phyloP scores from a whole-genome alignment of 78 protist genomes.

The Dictyostelium firmibasis region DNA sequence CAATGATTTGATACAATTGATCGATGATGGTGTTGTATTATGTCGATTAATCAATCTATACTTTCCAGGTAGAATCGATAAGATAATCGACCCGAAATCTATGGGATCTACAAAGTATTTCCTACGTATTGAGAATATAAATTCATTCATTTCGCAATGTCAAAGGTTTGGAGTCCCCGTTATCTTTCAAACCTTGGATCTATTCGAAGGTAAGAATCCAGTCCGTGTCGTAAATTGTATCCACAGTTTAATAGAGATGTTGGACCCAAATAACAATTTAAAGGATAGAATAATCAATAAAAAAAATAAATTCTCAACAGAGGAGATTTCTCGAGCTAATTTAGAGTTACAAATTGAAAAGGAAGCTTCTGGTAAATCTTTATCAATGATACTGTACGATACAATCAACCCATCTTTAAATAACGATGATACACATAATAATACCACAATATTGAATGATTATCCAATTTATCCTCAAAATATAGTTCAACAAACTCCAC shows the following conservation, averaged over 20 bases:
- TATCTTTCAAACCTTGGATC: constrained; percentile 61
- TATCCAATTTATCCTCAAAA: background rate
- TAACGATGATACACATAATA: background rate
- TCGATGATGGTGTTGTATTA: constrained; percentile 51
- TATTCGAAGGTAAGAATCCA: constrained; percentile 60
- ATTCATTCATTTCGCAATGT: constrained; percentile 38
- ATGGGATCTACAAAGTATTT: constrained; percentile 17
- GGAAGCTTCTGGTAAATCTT: constrained; percentile 1
- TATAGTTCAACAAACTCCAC: background rate
- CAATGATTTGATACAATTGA: constrained; percentile 21
- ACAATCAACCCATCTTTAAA: background rate
- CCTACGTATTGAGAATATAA: constrained; percentile 49
- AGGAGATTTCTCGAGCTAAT: constrained; percentile 52
- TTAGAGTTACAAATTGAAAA: constrained; percentile 36
- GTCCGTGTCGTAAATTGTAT: constrained; percentile 45
- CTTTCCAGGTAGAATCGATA: constrained; percentile 29
- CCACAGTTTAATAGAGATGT: constrained; percentile 1
- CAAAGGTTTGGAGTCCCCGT: constrained; percentile 29
- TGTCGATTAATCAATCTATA: constrained; percentile 35
- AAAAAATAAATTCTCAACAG: constrained; percentile 32
- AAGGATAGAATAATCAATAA: constrained; percentile 30
- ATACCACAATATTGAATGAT: background rate
- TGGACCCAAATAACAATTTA: background rate
- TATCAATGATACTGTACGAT: constrained; percentile 8
- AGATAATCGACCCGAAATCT: constrained; percentile 11